Evolutionary conservation across 371 early-diverging fungal species (phyloP), one percentile per base, ranked within the genome.

Genomic region (Mortierella sp.): DNA sequence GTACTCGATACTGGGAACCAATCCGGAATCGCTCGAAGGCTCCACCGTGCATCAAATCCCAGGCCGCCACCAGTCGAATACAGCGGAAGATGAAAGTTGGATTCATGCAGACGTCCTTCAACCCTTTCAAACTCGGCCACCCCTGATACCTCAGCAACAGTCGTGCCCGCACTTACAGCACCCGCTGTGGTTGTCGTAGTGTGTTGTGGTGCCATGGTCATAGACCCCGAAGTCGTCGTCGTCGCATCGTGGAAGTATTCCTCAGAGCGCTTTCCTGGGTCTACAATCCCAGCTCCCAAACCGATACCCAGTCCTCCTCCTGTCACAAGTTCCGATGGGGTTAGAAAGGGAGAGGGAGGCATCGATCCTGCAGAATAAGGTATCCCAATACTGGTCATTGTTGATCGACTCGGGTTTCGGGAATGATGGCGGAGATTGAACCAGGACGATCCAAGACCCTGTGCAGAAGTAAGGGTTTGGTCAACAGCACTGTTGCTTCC

Each of bases 1-100:
- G 80, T 42, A 14, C 82, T 76, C 58, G 86, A 85, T 0, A 77
- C 1, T 21, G 86, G 86, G 34, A 85, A 57, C 86, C 86, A 82
- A 7, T n/a, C 28, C 34, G 86, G 86, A 34, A 85, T 80, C 8
- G 86, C 86, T 24, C 78, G 82, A 31, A 85, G 54, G 24, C 76
- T 73, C 83, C 83, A 83, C 70, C 34, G 31, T 0, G 79, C 47
- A 45, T 82, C 82, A 38, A 78, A 82, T 42, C 72, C 71, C 45
- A 68, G 34, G 14, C 54, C 54, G 21, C 19, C 58, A 34, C 31
- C 73, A 0, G 28, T 34, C 16, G 70, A 31, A 31, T 82, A 82
- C 60, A 74, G 74, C 9, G 81, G 81, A 13, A 77, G 28, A 28
- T 77, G 58, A 31, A 47, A 38, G 26, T 55, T 72, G 45, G 77